Evolutionary conservation across 345 rosid genomes (phyloP).

Genomic region (Populus euphratica): DNA sequence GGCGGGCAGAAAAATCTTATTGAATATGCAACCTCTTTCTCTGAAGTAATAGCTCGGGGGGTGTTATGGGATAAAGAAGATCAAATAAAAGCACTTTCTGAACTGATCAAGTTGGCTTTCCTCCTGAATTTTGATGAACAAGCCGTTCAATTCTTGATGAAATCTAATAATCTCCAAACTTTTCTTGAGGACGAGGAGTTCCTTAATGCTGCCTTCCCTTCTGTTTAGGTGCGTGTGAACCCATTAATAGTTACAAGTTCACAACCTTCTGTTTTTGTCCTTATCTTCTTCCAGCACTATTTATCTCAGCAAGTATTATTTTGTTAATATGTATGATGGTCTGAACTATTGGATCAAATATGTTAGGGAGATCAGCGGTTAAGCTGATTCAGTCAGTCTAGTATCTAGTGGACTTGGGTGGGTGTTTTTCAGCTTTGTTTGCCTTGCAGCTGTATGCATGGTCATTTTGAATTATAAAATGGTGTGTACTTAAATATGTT

Average conservation of each 20-base stretch:
- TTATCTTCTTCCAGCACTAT: neutral
- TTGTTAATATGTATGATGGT: neutral
- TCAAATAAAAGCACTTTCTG: constrained; percentile 38
- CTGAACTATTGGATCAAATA: neutral
- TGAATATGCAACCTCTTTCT: constrained; percentile 50
- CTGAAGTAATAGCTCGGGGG: constrained; percentile 51
- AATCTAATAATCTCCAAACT: constrained; percentile 50
- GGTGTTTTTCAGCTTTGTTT: neutral
- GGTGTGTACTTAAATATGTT: neutral
- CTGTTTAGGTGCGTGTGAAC: neutral
- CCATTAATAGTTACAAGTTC: neutral
- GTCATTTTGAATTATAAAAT: neutral
- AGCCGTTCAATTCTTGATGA: constrained; percentile 52
- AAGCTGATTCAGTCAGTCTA: neutral
- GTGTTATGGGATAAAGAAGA: constrained; percentile 41
- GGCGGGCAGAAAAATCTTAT: constrained; percentile 35
- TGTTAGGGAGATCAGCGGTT: neutral
- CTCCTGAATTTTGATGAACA: constrained; percentile 47
- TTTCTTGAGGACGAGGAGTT: constrained; percentile 54
- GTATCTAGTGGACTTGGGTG: neutral
- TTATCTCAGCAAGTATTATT: neutral
- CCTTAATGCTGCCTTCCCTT: neutral
- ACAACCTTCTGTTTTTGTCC: neutral
- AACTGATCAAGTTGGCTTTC: constrained; percentile 56
- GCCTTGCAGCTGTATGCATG: neutral